These are phyloP conservation scores for Catenaria anguillulae DNA, from an alignment of 371 early-diverging fungal species.

Conservation along the genomic window DNA sequence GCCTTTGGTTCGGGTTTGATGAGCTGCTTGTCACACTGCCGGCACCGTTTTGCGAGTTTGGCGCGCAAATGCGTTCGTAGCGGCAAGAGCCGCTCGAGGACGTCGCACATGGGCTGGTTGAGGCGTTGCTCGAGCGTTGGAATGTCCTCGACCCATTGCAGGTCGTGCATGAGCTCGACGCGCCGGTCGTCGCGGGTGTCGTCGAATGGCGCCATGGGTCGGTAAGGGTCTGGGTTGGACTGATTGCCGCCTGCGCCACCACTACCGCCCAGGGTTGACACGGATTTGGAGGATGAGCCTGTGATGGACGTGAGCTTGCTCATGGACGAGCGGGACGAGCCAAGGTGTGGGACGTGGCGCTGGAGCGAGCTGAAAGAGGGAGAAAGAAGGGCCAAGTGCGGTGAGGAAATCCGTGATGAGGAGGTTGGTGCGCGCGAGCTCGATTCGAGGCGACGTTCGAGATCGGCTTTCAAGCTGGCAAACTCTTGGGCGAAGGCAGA, in stretches of 20 bases:
- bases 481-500: not conserved
- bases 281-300: too few relatives aligned
- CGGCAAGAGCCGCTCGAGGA: conserved; percentile 32
- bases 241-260: not conserved
- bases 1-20: conserved; percentile 86
- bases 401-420: not conserved
- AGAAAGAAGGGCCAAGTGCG: conserved; percentile 5
- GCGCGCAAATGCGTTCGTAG: conserved; percentile 71
- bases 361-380: conserved; percentile 7
- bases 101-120: conserved; percentile 31
- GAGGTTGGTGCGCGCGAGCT: conserved; percentile 6
- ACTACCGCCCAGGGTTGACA: too few relatives aligned
- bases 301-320: not conserved
- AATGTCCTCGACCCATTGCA: conserved; percentile 13
- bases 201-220: not conserved
- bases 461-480: not conserved
- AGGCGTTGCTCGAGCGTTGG: conserved; percentile 51
- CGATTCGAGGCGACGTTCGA: not conserved
- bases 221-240: not conserved
- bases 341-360: conserved; percentile 2
- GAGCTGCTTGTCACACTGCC: conserved; percentile 68
- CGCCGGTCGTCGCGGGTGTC: conserved; percentile 8
- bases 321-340: not conserved
- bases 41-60: conserved; percentile 71
- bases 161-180: conserved; percentile 6